Evolutionary conservation across 106 monocot genomes (phyloP), one percentile per base, ranked within the genome.

Genomic region (Narthecium ossifragum): DNA sequence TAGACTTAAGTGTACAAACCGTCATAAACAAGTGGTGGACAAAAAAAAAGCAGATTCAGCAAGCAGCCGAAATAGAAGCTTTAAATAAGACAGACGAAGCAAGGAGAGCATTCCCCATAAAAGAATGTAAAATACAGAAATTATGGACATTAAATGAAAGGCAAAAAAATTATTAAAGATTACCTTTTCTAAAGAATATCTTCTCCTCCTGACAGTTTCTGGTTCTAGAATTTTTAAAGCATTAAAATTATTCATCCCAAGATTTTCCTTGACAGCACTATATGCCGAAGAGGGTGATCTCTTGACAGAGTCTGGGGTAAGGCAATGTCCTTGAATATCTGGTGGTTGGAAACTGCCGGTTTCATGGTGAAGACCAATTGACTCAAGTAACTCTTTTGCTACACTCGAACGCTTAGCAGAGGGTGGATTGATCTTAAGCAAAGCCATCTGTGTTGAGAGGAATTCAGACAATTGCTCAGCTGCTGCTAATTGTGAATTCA

Each of bases 381-480:
- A 87, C 34, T 98, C 91, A 75, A 98, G 73, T 40, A 91, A 55
- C 50, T 87, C 75, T 58, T 67, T 87, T n/a, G 68, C 59, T 33
- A 78, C 59, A 63, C 52, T 67, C 3, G 61, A 73, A 26, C 57
- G 57, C 55, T 82, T 84, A 31, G 54, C 57, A 59, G 84, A 55
- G 26, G 83, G 65, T 51, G 77, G 61, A 17, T 60, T 63, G 32
- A 91, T 71, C 46, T 88, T 87, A 51, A 98, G 72, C 43, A 48
- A 36, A 63, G 81, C 60, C 80, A 98, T 87, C 69, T 88, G 98
- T 58, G 68, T 72, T 47, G 98, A 78, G 13, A 98, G 82, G 57
- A 66, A 78, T 28, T 76, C 72, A 53, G 98, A 87, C 8, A 98
- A 78, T 34, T 87, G 86, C 68, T 88, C 86, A 38, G 98, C 86